These are phyloP conservation scores for Colletotrichum limetticola DNA, from an alignment of 2,329 filamentous ascomycete species.

Conservation along the genomic window DNA sequence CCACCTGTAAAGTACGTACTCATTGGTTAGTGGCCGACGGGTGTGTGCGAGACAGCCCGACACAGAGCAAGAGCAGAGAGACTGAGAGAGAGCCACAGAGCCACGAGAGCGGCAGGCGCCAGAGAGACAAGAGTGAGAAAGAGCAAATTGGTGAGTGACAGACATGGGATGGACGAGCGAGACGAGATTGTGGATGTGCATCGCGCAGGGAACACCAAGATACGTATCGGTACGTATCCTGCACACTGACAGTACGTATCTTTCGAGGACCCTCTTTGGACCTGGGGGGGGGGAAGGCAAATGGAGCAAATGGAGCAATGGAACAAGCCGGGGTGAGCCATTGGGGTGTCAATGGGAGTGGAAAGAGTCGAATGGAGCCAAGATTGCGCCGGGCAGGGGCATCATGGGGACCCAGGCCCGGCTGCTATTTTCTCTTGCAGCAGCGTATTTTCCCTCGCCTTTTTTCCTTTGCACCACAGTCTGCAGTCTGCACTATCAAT, in stretches of 20 bases:
- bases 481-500: too few relatives aligned
- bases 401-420: neutral
- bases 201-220: neutral
- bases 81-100: neutral
- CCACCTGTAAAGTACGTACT: too few relatives aligned
- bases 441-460: neutral
- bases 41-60: neutral
- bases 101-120: neutral
- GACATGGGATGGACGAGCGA: slow-evolving; percentile 22
- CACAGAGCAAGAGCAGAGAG: neutral
- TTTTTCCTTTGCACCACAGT: neutral
- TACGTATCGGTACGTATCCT: slow-evolving; percentile 12
- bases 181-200: slow-evolving; percentile 27
- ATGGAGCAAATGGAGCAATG: slow-evolving; percentile 5
- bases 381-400: slow-evolving; percentile 25
- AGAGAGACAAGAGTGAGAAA: neutral
- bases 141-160: slow-evolving; percentile 26
- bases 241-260: neutral
- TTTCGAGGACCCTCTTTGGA: neutral
- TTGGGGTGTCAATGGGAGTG: slow-evolving; percentile 26
- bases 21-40: too few relatives aligned
- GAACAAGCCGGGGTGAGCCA: neutral
- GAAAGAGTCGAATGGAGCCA: slow-evolving; percentile 27
- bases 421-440: neutral
- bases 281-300: neutral